Conservation (phyloP, 2,329 filamentous ascomycete genomes). For the Chaetomium sp. region DNA sequence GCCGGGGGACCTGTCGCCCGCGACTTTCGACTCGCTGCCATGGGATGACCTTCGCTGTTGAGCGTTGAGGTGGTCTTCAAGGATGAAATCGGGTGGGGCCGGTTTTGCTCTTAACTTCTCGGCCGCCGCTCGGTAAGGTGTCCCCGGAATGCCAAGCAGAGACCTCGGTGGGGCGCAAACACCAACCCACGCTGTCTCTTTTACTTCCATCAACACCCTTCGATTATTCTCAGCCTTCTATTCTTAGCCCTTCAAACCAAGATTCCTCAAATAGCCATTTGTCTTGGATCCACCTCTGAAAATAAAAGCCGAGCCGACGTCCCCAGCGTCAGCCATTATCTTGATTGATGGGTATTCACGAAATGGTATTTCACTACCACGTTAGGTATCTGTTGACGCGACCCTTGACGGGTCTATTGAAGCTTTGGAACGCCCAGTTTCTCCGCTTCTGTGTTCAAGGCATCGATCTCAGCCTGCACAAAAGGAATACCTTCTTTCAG, state of each 20-base stretch:
- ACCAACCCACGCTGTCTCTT: not conserved
- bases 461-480: constrained; percentile 57
- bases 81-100: constrained; percentile 5
- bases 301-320: too few species aligned
- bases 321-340: not conserved
- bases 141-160: not conserved
- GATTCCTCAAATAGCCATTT: not conserved
- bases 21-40: constrained; percentile 46
- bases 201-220: not conserved
- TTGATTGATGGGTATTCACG: not conserved
- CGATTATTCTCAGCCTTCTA: not conserved
- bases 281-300: too few species aligned
- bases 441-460: constrained; percentile 56
- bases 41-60: constrained; percentile 8
- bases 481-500: constrained; percentile 60
- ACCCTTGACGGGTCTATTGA: not conserved
- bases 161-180: not conserved
- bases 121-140: too few species aligned
- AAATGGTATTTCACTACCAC: not conserved
- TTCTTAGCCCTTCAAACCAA: not conserved
- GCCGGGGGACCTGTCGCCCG: constrained; percentile 54
- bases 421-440: constrained; percentile 44
- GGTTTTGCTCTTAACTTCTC: not conserved
- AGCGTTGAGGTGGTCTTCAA: not conserved
- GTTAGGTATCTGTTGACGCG: not conserved